phyloP scores from a whole-genome alignment of 805 yeast genomes.

The Scheffersomyces lignosus region DNA sequence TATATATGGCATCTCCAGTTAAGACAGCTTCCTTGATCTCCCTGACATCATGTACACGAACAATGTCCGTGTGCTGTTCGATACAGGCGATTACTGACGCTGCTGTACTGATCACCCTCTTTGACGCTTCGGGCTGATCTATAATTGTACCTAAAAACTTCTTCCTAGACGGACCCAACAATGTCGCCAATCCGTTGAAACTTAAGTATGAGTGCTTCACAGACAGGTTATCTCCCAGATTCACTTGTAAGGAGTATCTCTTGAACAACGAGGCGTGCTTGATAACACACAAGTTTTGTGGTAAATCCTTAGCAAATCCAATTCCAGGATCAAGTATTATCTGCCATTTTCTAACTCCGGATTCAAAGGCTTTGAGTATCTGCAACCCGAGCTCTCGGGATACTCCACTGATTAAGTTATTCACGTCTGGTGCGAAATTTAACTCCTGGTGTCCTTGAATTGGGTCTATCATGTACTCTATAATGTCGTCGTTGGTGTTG shows the following conservation, averaged over 20 bases:
- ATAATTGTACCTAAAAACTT: constrained; percentile 78
- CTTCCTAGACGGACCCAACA: constrained; percentile 89
- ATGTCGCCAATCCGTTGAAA: constrained; percentile 59
- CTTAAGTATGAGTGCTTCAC: constrained; percentile 30
- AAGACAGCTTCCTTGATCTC: constrained; percentile 47
- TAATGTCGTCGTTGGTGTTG: constrained; percentile 33
- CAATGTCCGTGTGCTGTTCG: constrained; percentile 72
- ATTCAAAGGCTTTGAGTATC: constrained; percentile 53
- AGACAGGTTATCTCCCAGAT: constrained; percentile 19
- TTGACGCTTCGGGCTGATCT: constrained; percentile 51
- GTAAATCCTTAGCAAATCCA: constrained; percentile 87
- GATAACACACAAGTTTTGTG: constrained; percentile 68
- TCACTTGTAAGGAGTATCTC: constrained; percentile 40
- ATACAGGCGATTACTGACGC: constrained; percentile 74
- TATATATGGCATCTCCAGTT: constrained; percentile 75
- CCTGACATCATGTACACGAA: constrained; percentile 83
- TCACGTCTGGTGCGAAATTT: constrained; percentile 18
- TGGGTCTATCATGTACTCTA: constrained; percentile 36
- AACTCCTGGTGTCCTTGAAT: constrained; percentile 21
- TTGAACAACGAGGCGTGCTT: constrained; percentile 51
- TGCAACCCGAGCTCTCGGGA: constrained; percentile 63
- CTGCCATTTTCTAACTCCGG: constrained; percentile 87
- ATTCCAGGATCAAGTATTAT: constrained; percentile 90
- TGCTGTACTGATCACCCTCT: constrained; percentile 75
- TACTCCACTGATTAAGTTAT: constrained; percentile 53